Percentiles rank a stretch among this genome's conserved stretches.
Conservation (phyloP, 257 asterid genomes). For the Solanum lignicaule region DNA sequence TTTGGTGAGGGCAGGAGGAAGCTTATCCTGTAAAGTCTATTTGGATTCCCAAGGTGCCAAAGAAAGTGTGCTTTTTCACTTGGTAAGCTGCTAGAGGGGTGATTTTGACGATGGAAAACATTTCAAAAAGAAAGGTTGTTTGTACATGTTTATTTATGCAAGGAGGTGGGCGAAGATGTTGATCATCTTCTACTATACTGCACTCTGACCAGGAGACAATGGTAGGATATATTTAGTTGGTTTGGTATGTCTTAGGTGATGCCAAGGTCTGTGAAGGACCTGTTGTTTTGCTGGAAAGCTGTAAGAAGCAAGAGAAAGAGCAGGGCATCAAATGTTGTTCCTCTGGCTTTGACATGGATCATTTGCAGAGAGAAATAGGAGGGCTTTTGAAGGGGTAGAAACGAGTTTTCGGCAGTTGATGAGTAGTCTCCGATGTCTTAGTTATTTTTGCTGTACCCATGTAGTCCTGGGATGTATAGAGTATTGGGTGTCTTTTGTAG, state of each 20-base stretch:
- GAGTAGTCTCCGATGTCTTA: neutral
- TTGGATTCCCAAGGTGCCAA: neutral
- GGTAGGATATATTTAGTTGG: neutral
- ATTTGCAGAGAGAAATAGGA: neutral
- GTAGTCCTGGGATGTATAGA: neutral
- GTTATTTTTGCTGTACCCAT: neutral
- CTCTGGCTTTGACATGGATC: neutral
- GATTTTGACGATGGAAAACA: neutral
- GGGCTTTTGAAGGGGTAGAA: neutral
- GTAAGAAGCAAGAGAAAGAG: neutral
- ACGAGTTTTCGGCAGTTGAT: neutral
- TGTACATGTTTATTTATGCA: neutral
- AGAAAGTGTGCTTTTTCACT: neutral
- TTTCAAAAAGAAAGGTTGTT: neutral
- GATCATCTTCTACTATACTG: neutral
- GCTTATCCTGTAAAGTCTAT: neutral
- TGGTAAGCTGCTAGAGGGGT: neutral
- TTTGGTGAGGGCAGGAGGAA: neutral
- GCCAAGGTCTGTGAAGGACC: neutral
- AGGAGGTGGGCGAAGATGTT: neutral
- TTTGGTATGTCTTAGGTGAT: neutral
- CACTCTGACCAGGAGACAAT: neutral
- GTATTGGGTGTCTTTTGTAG: neutral
- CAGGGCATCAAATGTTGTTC: neutral
- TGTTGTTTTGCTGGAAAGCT: neutral